Evolutionary conservation across 129 eudicot genomes (phyloP).

Genomic region (Lactuca sativa): DNA sequence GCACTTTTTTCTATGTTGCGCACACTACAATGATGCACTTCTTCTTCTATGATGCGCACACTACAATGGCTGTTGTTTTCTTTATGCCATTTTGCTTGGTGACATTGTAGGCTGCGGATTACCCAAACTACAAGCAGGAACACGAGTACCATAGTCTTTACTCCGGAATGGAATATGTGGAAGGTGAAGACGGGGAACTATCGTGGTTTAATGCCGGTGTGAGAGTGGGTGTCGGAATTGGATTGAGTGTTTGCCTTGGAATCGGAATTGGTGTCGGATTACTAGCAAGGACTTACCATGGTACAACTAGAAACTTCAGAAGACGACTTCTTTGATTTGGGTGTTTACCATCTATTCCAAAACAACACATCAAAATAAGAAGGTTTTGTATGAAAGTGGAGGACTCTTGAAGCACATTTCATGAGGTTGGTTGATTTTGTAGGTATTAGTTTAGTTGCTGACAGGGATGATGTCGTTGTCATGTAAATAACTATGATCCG

Average conservation of each 20-base stretch:
- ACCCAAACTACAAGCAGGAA: constrained; percentile 40
- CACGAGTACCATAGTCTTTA: constrained; percentile 50
- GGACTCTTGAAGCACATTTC: constrained; percentile 17
- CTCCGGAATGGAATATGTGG: constrained; percentile 52
- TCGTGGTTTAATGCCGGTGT: constrained; percentile 93
- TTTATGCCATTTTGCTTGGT: constrained; percentile 6
- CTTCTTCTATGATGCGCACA: constrained; percentile 23
- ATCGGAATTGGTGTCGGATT: constrained; percentile 80
- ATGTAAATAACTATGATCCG: constrained; percentile 40
- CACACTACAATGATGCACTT: constrained; percentile 28
- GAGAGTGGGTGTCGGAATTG: constrained; percentile 90
- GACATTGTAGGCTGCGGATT: constrained; percentile 41
- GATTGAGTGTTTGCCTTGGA: constrained; percentile 73
- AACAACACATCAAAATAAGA: constrained; percentile 1
- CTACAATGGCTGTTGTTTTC: constrained; percentile 19
- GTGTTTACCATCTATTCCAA: constrained; percentile 10
- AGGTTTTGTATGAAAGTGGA: constrained; percentile 19
- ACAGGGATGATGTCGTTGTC: constrained; percentile 27
- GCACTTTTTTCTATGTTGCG: constrained; percentile 52
- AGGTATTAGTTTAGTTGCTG: constrained; percentile 30
- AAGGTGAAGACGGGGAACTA: constrained; percentile 86
- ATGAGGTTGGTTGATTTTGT: constrained; percentile 14
- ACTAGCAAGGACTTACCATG: constrained; percentile 76
- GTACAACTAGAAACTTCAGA: constrained; percentile 68
- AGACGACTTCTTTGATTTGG: constrained; percentile 48